Evolutionary conservation across 768 basidiomycete genomes (phyloP), one percentile per base, ranked within the genome.

Genomic region (Russula vinacea): DNA sequence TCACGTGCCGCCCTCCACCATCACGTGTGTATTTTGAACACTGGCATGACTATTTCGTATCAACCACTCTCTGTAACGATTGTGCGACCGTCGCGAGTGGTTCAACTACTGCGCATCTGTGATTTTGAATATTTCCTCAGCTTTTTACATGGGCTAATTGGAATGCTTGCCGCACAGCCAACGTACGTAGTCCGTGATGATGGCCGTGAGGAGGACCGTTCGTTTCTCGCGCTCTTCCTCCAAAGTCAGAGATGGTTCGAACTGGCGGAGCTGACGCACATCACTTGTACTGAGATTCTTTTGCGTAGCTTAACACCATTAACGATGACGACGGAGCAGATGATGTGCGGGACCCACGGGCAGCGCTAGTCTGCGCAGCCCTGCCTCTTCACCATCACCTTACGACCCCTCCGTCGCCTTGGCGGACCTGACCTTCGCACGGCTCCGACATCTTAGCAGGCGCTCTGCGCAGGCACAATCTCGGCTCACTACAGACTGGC

Each of bases 141-240:
- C 40, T 69, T 78, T 55, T 62, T 72, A 60, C 60, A 65, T 53
- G 65, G 73, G 13, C 62, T 81, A 24, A 71, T 73, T 42, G 62
- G 62, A 26, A 68, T 55, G 1, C 26, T 59, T n/a, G 24, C 49
- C 62, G 40, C 29, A 29, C 29, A 5, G 29, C 29, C 29, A 29
- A 26, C 17, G 3, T 7, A 52, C 26, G 24, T 26, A 11, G 11
- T 19, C 50, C 52, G 17, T 49, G 14, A 7, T 29, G 26, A 4
- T 54, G 45, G 42, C 54, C 35, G 67, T 49, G 58, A 45, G 58
- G 57, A 58, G 49, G 26, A 47, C 29, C 45, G 52, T 13, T 39
- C 51, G 3, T 39, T 67, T 11, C 47, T 60, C 6, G 58, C 49
- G 3, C 71, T 67, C 4, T 45, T 47, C 64, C 2, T 17, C 26